Evolutionary conservation across 352 stramenopile species (phyloP).

Genomic region (Phytophthora crassamura): DNA sequence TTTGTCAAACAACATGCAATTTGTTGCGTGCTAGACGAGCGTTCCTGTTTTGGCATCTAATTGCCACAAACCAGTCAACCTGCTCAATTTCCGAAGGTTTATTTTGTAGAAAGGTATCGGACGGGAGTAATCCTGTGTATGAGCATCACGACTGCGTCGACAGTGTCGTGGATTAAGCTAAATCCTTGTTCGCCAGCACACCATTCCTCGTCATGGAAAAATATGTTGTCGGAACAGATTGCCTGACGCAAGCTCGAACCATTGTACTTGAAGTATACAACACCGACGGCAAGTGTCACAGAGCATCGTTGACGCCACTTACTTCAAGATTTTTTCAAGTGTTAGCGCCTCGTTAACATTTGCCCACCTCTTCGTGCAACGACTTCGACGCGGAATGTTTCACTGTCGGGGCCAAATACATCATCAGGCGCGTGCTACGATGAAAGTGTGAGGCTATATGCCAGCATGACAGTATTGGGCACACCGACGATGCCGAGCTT

Average conservation of each 20-base stretch:
- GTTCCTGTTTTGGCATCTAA: conserved; percentile 11
- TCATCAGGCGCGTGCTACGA: conserved; percentile 18
- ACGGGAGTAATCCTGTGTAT: not conserved
- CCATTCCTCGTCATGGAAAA: not conserved
- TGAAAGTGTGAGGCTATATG: conserved; percentile 6
- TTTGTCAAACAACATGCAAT: not conserved
- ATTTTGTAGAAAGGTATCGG: not conserved
- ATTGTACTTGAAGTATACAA: conserved; percentile 15
- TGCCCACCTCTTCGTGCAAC: conserved; percentile 4
- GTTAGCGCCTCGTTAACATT: conserved; percentile 9
- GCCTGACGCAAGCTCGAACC: not conserved
- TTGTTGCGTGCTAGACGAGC: conserved; percentile 1
- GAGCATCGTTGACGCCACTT: not conserved
- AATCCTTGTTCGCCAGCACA: too few relatives aligned
- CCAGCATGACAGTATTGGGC: conserved; percentile 1
- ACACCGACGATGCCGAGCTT: too few relatives aligned
- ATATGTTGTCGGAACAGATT: conserved; percentile 4
- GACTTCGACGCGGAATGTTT: conserved; percentile 10
- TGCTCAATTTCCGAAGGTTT: not conserved
- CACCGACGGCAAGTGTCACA: conserved; percentile 10
- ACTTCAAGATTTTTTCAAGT: conserved; percentile 13
- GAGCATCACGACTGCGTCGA: conserved; percentile 1
- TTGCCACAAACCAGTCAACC: conserved; percentile 8
- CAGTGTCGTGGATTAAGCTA: not conserved
- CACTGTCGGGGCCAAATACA: conserved; percentile 19